Evolutionary conservation across 1,284 basidiomycete genomes (phyloP).

Genomic region (Irpex sp.): DNA sequence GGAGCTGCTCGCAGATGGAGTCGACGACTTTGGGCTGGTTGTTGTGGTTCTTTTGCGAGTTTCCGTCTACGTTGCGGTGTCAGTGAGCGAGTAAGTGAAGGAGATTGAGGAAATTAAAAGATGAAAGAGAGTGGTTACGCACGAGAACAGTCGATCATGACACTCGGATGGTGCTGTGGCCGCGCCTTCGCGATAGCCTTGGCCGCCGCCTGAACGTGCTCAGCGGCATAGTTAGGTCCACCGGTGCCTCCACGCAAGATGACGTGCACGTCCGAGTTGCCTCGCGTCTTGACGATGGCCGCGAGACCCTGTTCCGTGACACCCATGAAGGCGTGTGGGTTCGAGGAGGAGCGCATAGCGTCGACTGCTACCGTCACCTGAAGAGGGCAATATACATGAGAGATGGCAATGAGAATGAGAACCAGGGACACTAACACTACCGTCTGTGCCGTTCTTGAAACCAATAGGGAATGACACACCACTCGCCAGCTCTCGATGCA

Average conservation of each 20-base stretch:
- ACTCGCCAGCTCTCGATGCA: constrained; percentile 90
- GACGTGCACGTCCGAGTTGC: constrained; percentile 89
- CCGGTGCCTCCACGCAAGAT: constrained; percentile 87
- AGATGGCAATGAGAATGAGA: no score
- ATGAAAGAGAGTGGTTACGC: no score
- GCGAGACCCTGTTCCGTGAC: constrained; percentile 94
- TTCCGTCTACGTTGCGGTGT: constrained; percentile 58
- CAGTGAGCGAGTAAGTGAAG: not conserved
- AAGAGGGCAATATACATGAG: no score
- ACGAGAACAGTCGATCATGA: constrained; percentile 86
- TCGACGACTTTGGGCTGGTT: constrained; percentile 85
- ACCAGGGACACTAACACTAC: constrained; percentile 66
- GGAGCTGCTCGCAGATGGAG: constrained; percentile 75
- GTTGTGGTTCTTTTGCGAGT: constrained; percentile 88
- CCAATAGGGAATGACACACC: constrained; percentile 88
- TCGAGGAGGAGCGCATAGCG: constrained; percentile 89
- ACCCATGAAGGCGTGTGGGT: constrained; percentile 97
- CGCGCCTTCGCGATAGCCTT: constrained; percentile 71
- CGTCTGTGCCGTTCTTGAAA: constrained; percentile 99
- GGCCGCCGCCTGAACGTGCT: constrained; percentile 71
- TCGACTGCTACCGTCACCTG: constrained; percentile 82
- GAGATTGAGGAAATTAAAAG: no score
- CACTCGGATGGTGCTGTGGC: constrained; percentile 52
- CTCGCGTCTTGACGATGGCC: constrained; percentile 92
- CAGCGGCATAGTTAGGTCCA: constrained; percentile 81